Evolutionary conservation across 352 stramenopile genomes (phyloP).

Genomic region (Plasmopara viticola): DNA sequence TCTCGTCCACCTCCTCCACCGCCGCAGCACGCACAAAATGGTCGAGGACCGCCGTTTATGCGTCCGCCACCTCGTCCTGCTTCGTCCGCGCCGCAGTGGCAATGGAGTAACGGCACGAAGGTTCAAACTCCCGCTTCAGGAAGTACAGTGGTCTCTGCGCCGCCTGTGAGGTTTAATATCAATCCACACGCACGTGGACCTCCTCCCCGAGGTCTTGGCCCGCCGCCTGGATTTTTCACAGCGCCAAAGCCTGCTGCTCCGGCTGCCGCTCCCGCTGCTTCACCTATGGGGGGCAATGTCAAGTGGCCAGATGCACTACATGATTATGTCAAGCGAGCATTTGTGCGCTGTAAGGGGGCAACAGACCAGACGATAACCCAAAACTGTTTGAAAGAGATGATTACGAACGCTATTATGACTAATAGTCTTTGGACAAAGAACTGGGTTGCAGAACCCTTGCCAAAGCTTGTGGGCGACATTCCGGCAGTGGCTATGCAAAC

Average conservation of each 20-base stretch:
- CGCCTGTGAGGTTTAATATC: slow-evolving; percentile 49
- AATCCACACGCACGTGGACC: slow-evolving; percentile 12
- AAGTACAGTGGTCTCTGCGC: slow-evolving; percentile 10
- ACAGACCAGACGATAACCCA: slow-evolving; percentile 75
- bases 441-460: slow-evolving; percentile 69
- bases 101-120: slow-evolving; percentile 52
- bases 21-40: slow-evolving; percentile 16
- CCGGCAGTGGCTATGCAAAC: slow-evolving; percentile 18
- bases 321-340: slow-evolving; percentile 83
- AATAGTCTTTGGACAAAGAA: slow-evolving; percentile 84
- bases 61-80: slow-evolving; percentile 34
- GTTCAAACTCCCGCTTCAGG: slow-evolving; percentile 3
- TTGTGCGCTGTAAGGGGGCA: slow-evolving; percentile 67
- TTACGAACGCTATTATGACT: slow-evolving; percentile 78
- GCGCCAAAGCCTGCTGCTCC: slow-evolving; percentile 10
- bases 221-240: slow-evolving; percentile 14
- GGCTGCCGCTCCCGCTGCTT: slow-evolving; percentile 9
- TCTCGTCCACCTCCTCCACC: slow-evolving; percentile 14
- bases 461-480: slow-evolving; percentile 53
- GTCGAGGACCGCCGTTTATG: slow-evolving; percentile 26
- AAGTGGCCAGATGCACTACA: slow-evolving; percentile 84
- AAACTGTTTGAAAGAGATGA: slow-evolving; percentile 72
- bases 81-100: slow-evolving; percentile 41
- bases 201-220: slow-evolving; percentile 12
- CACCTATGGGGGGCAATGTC: slow-evolving; percentile 27